A percentile compares a stretch with the other conserved stretches of the same genome.
Conservation (phyloP, 176 grass and related monocot species). For the Canna indica region DNA sequence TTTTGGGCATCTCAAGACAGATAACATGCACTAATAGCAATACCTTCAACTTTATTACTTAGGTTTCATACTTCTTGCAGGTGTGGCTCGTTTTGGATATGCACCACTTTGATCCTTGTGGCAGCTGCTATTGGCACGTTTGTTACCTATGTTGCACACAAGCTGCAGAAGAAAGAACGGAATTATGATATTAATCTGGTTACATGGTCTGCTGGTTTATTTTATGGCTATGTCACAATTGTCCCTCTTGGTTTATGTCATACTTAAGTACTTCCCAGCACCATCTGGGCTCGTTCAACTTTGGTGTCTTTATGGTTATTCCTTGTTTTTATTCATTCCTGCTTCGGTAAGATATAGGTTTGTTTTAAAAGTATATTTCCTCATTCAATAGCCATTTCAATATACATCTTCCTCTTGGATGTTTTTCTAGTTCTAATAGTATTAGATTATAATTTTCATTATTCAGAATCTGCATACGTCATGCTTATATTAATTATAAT, state of each 20-base stretch:
- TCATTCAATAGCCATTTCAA: background rate
- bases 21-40: conserved; percentile 14
- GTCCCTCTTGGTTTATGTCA: conserved; percentile 73
- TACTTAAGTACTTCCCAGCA: conserved; percentile 98
- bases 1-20: background rate
- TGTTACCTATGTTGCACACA: conserved; percentile 86
- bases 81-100: conserved; percentile 97
- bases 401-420: too few relatives aligned
- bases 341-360: conserved; percentile 49
- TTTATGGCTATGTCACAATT: conserved; percentile 90
- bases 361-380: background rate
- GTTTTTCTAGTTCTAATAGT: too few relatives aligned
- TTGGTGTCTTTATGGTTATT: conserved; percentile 98
- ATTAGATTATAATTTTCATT: too few relatives aligned
- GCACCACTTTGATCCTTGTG: conserved; percentile 87
- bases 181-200: conserved; percentile 96
- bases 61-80: conserved; percentile 26
- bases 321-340: conserved; percentile 92
- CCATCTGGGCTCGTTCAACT: conserved; percentile 83
- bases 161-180: conserved; percentile 93
- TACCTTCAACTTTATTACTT: background rate
- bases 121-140: conserved; percentile 94
- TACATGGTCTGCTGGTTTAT: conserved; percentile 94
- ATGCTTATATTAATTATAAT: too few relatives aligned
- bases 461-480: too few relatives aligned